Evolutionary conservation across 1,284 basidiomycete genomes (phyloP).

Genomic region (Irpex sp.): DNA sequence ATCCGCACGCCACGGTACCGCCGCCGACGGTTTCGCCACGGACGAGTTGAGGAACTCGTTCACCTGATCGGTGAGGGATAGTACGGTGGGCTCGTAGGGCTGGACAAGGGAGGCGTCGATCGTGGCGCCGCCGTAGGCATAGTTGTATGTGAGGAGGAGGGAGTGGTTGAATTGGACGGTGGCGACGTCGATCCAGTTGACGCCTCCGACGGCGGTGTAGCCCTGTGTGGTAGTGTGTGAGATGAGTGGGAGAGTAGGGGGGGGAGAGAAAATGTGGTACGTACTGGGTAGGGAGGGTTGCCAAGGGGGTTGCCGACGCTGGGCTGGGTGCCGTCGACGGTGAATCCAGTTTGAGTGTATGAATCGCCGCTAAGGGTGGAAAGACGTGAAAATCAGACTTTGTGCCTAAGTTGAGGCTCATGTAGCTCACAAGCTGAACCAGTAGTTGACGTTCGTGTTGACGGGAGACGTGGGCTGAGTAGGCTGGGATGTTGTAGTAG

Average conservation of each 20-base stretch:
- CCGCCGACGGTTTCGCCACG: conserved; percentile 38
- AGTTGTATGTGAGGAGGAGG: conserved; percentile 53
- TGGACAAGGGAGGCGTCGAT: conserved; percentile 49
- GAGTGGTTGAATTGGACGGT: conserved; percentile 51
- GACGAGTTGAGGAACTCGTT: conserved; percentile 44
- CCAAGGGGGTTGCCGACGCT: conserved; percentile 48
- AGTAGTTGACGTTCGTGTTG: conserved; percentile 32
- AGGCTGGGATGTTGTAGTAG: conserved; percentile 21
- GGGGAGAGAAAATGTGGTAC: neutral
- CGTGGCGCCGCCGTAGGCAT: conserved; percentile 58
- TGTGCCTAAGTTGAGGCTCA: neutral
- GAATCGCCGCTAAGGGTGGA: conserved; percentile 46
- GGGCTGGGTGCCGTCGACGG: conserved; percentile 37
- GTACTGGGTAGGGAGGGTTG: conserved; percentile 51
- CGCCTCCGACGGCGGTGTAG: conserved; percentile 51
- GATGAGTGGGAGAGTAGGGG: neutral
- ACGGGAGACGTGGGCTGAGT: conserved; percentile 19
- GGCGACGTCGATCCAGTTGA: conserved; percentile 54
- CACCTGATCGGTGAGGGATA: conserved; percentile 53
- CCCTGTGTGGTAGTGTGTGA: conserved; percentile 28
- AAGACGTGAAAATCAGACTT: neutral
- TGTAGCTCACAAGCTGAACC: conserved; percentile 44
- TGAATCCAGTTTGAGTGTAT: conserved; percentile 54
- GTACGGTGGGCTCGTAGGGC: conserved; percentile 46
- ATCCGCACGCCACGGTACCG: conserved; percentile 47